phyloP scores from a whole-genome alignment of 805 yeast species.

The Huiozyma sinensis region DNA sequence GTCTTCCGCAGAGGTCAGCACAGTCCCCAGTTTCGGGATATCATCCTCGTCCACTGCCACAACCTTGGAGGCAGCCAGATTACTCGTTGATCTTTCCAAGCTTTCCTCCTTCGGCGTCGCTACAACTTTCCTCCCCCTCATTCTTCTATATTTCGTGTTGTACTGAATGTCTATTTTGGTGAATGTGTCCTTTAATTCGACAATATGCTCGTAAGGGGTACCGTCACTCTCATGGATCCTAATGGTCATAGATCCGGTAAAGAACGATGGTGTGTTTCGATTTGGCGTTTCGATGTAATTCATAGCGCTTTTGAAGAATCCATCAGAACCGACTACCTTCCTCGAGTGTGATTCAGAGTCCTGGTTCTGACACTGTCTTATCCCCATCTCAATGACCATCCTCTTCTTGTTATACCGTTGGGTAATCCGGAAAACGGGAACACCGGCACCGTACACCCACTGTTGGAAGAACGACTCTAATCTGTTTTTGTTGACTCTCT shows the following conservation, averaged over 20 bases:
- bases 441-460: constrained; percentile 87
- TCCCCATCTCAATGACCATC: constrained; percentile 88
- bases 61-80: background rate
- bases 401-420: constrained; percentile 91
- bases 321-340: constrained; percentile 18
- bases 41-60: constrained; percentile 3
- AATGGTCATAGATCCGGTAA: constrained; percentile 92
- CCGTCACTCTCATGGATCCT: constrained; percentile 98
- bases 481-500: constrained; percentile 80
- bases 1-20: constrained; percentile 51
- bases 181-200: constrained; percentile 73
- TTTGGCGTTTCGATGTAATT: constrained; percentile 15
- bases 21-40: constrained; percentile 52
- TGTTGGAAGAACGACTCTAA: constrained; percentile 78
- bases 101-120: constrained; percentile 1
- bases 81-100: background rate
- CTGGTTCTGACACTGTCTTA: constrained; percentile 74
- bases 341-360: constrained; percentile 31
- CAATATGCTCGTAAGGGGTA: constrained; percentile 96
- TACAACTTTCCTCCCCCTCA: constrained; percentile 46
- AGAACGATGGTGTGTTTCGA: constrained; percentile 30
- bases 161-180: constrained; percentile 90
- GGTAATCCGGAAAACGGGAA: constrained; percentile 78
- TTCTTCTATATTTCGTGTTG: constrained; percentile 82
- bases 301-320: constrained; percentile 22